A percentile compares a stretch with the other conserved stretches of the same genome.
Conservation (phyloP, 805 yeast species). For the Cyberlindnera veronae region DNA sequence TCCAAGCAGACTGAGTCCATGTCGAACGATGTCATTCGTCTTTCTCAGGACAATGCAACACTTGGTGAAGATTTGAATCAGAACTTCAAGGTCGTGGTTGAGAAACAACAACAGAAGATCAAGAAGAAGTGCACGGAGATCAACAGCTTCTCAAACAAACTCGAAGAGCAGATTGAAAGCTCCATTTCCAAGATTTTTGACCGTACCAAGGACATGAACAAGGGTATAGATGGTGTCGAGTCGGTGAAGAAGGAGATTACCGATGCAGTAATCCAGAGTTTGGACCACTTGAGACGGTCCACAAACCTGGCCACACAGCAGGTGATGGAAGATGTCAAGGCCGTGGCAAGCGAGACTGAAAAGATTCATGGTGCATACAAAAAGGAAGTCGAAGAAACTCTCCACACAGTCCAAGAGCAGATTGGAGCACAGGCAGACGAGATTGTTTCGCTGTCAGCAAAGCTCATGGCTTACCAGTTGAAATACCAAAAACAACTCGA, state of each 20-base stretch:
- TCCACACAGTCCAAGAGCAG: conserved; percentile 17
- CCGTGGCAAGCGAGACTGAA: not conserved
- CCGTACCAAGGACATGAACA: not conserved
- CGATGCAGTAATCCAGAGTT: conserved; percentile 17
- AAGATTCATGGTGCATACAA: not conserved
- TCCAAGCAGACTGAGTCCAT: conserved; percentile 2
- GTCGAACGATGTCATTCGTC: conserved; percentile 2
- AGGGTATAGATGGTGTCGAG: conserved; percentile 17
- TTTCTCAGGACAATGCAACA: conserved; percentile 7
- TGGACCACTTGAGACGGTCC: conserved; percentile 12
- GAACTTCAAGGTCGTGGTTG: conserved; percentile 15
- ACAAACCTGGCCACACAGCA: not conserved
- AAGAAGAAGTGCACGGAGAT: conserved; percentile 11
- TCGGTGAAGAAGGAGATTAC: conserved; percentile 14
- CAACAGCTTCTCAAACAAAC: not conserved
- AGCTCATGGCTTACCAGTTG: conserved; percentile 13
- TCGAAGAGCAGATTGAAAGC: conserved; percentile 7
- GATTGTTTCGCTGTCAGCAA: conserved; percentile 14
- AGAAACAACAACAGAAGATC: conserved; percentile 12
- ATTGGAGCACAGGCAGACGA: conserved; percentile 20
- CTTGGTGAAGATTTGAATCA: conserved; percentile 11
- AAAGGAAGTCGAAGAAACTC: conserved; percentile 1
- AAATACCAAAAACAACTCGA: conserved; percentile 12
- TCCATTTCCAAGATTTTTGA: conserved; percentile 8
- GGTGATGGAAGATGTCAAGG: not conserved